Evolutionary conservation across 345 rosid genomes (phyloP).

Genomic region (Aethionema arabicum): DNA sequence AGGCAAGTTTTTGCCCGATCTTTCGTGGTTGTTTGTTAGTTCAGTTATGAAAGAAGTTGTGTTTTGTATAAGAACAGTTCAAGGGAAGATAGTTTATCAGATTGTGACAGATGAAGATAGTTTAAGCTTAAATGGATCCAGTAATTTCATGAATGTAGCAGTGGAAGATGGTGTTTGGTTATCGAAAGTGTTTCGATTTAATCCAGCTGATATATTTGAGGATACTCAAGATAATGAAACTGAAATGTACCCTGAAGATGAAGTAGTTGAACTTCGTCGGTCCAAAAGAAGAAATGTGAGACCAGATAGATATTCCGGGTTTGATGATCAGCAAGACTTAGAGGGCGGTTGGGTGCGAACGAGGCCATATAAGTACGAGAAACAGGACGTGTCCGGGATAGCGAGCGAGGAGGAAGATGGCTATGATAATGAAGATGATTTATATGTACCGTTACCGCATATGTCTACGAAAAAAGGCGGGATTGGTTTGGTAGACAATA

Average conservation of each 20-base stretch:
- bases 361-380: conserved; percentile 30
- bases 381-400: background rate
- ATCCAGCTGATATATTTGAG: conserved; percentile 32
- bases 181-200: conserved; percentile 47
- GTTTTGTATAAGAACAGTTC: conserved; percentile 56
- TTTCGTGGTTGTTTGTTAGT: conserved; percentile 66
- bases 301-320: conserved; percentile 29
- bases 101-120: conserved; percentile 44
- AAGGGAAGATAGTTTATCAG: conserved; percentile 66
- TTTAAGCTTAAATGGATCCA: conserved; percentile 32
- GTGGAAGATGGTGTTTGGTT: conserved; percentile 47
- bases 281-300: conserved; percentile 36
- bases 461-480: conserved; percentile 34
- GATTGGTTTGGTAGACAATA: conserved; percentile 16
- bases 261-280: conserved; percentile 51
- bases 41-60: conserved; percentile 51
- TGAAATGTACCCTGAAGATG: conserved; percentile 31
- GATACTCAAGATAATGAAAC: conserved; percentile 28
- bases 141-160: conserved; percentile 50
- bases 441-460: conserved; percentile 52
- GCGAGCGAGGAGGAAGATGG: conserved; percentile 41
- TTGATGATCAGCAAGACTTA: conserved; percentile 22
- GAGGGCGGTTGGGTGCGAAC: conserved; percentile 26
- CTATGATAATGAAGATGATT: conserved; percentile 21
- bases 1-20: conserved; percentile 68